A percentile compares a stretch with the other conserved stretches of the same genome.
phyloP scores from a whole-genome alignment of 352 stramenopile species.

The Phytophthora multivora region DNA sequence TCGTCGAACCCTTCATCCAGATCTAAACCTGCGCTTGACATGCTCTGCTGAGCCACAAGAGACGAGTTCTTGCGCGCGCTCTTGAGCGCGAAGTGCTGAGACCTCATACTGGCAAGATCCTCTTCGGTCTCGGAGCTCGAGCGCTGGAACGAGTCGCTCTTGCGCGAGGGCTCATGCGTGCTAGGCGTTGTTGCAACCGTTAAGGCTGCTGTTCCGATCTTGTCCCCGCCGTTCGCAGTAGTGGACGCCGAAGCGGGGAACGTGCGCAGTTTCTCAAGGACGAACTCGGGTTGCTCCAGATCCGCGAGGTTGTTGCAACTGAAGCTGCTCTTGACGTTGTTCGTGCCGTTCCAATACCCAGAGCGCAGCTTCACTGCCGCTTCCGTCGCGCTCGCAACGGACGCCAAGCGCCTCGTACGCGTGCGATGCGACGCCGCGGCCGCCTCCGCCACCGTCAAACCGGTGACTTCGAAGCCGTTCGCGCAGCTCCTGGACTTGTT shows the following conservation, averaged over 20 bases:
- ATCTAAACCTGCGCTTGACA: slow-evolving; percentile 30
- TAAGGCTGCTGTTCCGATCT: slow-evolving; percentile 32
- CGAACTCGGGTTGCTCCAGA: slow-evolving; percentile 54
- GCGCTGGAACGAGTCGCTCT: slow-evolving; percentile 59
- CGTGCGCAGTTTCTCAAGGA: slow-evolving; percentile 43
- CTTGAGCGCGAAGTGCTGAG: slow-evolving; percentile 47
- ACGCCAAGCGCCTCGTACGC: slow-evolving; percentile 47
- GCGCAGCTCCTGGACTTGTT: slow-evolving; percentile 69
- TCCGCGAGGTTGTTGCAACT: slow-evolving; percentile 83
- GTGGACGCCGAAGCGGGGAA: slow-evolving; percentile 16
- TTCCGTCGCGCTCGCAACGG: slow-evolving; percentile 21
- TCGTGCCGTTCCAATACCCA: slow-evolving; percentile 73
- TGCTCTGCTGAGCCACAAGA: slow-evolving; percentile 25
- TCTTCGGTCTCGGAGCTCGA: slow-evolving; percentile 39
- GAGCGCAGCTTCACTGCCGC: slow-evolving; percentile 47
- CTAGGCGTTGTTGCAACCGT: slow-evolving; percentile 32
- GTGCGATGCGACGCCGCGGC: slow-evolving; percentile 67
- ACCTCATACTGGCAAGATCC: slow-evolving; percentile 41
- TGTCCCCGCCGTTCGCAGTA: slow-evolving; percentile 47
- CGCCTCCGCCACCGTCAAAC: slow-evolving; percentile 67
- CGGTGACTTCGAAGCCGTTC: slow-evolving; percentile 54
- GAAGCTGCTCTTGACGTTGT: slow-evolving; percentile 81
- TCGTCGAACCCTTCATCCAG: slow-evolving; percentile 38
- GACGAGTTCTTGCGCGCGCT: slow-evolving; percentile 11
- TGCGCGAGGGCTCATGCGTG: slow-evolving; percentile 38